Base-by-base conservation (phyloP, 208 protist genomes). In the Wallacemonas sp. region DNA sequence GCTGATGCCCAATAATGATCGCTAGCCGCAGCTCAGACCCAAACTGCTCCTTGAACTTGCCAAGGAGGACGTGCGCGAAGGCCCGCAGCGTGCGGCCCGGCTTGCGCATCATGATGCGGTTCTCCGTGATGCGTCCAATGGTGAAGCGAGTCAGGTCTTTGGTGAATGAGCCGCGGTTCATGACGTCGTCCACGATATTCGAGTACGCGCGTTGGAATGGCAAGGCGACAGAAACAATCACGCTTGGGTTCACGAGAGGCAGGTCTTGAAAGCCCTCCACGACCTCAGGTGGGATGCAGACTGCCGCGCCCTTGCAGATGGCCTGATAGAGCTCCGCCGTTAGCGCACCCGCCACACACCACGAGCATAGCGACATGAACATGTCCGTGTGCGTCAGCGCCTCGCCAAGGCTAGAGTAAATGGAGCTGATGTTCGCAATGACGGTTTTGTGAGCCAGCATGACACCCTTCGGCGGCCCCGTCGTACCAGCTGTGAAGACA, bases 401-500 rank as follows among this genome's bases (percentile, higher is more conserved):
- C 68, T 91, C 91, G 38, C 91, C 91, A 42, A 94, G 70, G 36
- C 87, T 84, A 1, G 77, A 66, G 74, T 92, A 93, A 53, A 96
- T 74, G 55, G 88, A 92, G 62, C 88, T 91, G 46, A 96, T 69
- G 65, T 96, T 96, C 14, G 95, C 78, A 2, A 97, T 82, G 11
- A 98, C 56, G 71, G 91, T 98, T 54, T 75, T 70, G 81, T 98
- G 95, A 4, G 90, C 97, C 22, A 98, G 82, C 79, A 88, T 89
- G n/a, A 98, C 95, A 12, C 96, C 97, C 75, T 98, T 98, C 31
- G 91, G 91, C 15, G 96, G 66, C 8, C 96, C 95, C 21, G 94
- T 96, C 8, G 94, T 98, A 21, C 93, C 95, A 24, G 83, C 78
- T 19, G 88, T 94, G 70, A 96, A 96, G 38, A 91, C 82, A 68